Percentiles rank a stretch among this genome's conserved stretches.
Conservation (phyloP, 768 basidiomycete genomes). For the Pleurotus djamor region DNA sequence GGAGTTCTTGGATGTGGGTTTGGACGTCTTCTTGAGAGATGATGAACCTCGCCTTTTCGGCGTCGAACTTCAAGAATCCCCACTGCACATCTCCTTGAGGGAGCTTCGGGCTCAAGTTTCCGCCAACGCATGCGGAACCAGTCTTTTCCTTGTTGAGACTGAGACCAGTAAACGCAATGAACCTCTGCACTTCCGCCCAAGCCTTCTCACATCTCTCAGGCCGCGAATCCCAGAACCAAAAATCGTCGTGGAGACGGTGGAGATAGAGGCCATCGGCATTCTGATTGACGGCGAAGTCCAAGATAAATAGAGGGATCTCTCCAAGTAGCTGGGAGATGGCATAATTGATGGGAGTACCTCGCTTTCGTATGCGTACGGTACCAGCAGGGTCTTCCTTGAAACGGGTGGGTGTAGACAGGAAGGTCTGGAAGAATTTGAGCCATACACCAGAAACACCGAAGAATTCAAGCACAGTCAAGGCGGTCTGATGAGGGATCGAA, state of each 20-base stretch:
- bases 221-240: conserved; percentile 40
- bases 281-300: conserved; percentile 49
- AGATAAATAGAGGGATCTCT: conserved; percentile 37
- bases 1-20: conserved; percentile 33
- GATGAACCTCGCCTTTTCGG: conserved; percentile 23
- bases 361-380: conserved; percentile 27
- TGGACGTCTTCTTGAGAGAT: conserved; percentile 34
- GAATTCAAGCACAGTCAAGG: conserved; percentile 34
- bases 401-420: conserved; percentile 28
- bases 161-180: conserved; percentile 35
- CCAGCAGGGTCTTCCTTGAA: conserved; percentile 25
- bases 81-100: conserved; percentile 34
- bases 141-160: conserved; percentile 40
- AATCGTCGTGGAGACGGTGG: conserved; percentile 43
- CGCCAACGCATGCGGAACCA: conserved; percentile 34
- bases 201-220: conserved; percentile 27
- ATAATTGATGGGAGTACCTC: conserved; percentile 43
- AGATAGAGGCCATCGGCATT: conserved; percentile 36
- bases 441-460: conserved; percentile 35
- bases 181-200: conserved; percentile 41
- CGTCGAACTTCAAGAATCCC: conserved; percentile 39
- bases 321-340: conserved; percentile 38
- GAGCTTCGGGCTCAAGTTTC: conserved; percentile 11
- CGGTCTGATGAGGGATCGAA: conserved; percentile 37
- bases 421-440: conserved; percentile 29